Percentiles rank a stretch among this genome's conserved stretches.
These are phyloP conservation scores for Pichia cabralensis DNA, from an alignment of 805 yeast species.

Conservation along the genomic window DNA sequence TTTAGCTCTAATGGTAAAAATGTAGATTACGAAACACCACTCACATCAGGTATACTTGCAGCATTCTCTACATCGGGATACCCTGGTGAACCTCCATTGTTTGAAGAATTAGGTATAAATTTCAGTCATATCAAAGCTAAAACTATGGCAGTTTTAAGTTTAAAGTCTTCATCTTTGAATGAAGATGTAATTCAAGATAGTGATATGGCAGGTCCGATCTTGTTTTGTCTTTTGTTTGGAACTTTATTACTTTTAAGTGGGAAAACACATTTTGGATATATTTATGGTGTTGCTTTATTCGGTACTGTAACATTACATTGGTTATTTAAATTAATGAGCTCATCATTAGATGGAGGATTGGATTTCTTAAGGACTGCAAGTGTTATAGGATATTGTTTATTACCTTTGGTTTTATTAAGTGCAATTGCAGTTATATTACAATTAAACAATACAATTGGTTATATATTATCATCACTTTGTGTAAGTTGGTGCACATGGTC, in stretches of 20 bases:
- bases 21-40: constrained; percentile 4
- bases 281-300: constrained; percentile 89
- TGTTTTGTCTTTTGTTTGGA: constrained; percentile 84
- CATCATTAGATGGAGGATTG: constrained; percentile 27
- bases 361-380: constrained; percentile 71
- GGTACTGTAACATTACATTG: constrained; percentile 82
- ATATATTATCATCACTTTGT: constrained; percentile 51
- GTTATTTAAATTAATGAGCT: constrained; percentile 81
- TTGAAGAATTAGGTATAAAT: constrained; percentile 91
- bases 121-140: constrained; percentile 77
- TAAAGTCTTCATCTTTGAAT: constrained; percentile 46
- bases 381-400: constrained; percentile 85
- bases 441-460: constrained; percentile 69
- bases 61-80: constrained; percentile 92
- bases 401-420: constrained; percentile 77
- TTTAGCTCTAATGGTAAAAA: not conserved
- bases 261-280: constrained; percentile 92
- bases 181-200: constrained; percentile 77
- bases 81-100: constrained; percentile 86
- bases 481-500: constrained; percentile 89
- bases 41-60: constrained; percentile 59
- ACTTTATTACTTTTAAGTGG: constrained; percentile 76
- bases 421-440: constrained; percentile 57
- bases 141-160: constrained; percentile 80
- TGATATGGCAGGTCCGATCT: constrained; percentile 90